A percentile compares a stretch with the other conserved stretches of the same genome.
Conservation (phyloP, 495 filamentous ascomycete genomes). For the Trichoderma reesei region DNA sequence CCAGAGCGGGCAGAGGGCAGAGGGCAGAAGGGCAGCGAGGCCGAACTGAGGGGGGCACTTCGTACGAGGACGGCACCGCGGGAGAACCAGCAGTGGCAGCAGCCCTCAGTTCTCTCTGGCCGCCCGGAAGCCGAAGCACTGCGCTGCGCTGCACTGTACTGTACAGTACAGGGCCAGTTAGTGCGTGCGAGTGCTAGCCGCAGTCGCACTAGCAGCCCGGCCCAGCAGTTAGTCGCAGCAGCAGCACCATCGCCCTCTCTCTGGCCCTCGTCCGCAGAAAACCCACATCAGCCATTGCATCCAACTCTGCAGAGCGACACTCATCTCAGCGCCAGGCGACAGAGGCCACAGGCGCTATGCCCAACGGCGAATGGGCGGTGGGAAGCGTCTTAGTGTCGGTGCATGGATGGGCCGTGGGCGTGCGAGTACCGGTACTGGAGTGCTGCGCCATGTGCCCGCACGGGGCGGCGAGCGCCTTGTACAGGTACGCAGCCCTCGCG, state of each 20-base stretch:
- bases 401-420: slow-evolving; percentile 1
- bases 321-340: slow-evolving; percentile 4
- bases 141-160: no score
- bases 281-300: no score
- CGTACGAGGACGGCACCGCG: neutral
- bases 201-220: neutral
- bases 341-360: slow-evolving; percentile 6
- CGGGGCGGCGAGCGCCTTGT: neutral
- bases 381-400: slow-evolving; percentile 7
- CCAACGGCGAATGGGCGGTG: slow-evolving; percentile 9
- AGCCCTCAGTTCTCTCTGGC: neutral
- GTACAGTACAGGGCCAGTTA: neutral
- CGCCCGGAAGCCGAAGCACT: neutral
- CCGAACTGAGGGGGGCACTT: neutral
- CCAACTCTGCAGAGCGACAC: neutral
- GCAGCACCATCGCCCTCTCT: no score
- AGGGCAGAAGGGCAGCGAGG: neutral
- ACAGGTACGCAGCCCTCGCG: neutral
- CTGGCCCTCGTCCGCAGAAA: no score
- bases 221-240: no score
- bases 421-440: neutral
- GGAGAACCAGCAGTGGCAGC: neutral
- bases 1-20: neutral
- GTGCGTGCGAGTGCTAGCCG: neutral
- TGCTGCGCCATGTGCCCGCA: neutral